Evolutionary conservation across 345 rosid genomes (phyloP).

Genomic region (Eutrema heterophyllum): DNA sequence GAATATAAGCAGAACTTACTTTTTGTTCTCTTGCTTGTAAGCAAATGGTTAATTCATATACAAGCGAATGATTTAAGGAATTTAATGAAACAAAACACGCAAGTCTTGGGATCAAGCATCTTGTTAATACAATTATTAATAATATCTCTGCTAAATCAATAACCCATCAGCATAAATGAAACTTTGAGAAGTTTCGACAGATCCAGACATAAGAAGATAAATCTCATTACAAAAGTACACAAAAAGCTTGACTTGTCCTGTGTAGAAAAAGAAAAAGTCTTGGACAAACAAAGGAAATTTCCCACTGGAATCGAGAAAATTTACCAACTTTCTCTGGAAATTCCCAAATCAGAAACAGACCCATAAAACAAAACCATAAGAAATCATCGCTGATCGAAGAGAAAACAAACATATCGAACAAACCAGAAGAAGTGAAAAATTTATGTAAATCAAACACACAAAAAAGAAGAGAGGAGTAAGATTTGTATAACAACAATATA

Average conservation of each 20-base stretch:
- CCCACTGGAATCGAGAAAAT: not conserved
- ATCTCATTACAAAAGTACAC: not conserved
- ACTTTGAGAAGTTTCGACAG: not conserved
- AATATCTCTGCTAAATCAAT: not conserved
- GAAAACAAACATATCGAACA: too few relatives aligned
- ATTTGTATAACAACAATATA: not conserved
- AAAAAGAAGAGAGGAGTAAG: slow-evolving; percentile 4
- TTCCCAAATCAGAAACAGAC: not conserved
- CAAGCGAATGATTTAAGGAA: too few relatives aligned
- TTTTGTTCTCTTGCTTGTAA: too few relatives aligned
- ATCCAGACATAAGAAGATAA: not conserved
- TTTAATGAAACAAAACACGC: too few relatives aligned
- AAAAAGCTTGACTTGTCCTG: too few relatives aligned
- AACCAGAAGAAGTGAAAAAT: not conserved
- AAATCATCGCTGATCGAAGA: not conserved
- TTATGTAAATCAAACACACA: not conserved
- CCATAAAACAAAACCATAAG: not conserved
- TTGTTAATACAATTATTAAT: not conserved
- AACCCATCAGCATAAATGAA: not conserved
- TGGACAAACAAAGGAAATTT: not conserved
- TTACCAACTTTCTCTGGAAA: slow-evolving; percentile 2
- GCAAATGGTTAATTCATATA: too few relatives aligned
- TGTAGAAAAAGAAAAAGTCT: not conserved
- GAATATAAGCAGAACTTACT: too few relatives aligned
- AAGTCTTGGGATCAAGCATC: too few relatives aligned